A percentile compares a stretch with the other conserved stretches of the same genome.
These are phyloP conservation scores for Orbilia quercus DNA, from an alignment of 2,329 filamentous ascomycete genomes.

Conservation along the genomic window DNA sequence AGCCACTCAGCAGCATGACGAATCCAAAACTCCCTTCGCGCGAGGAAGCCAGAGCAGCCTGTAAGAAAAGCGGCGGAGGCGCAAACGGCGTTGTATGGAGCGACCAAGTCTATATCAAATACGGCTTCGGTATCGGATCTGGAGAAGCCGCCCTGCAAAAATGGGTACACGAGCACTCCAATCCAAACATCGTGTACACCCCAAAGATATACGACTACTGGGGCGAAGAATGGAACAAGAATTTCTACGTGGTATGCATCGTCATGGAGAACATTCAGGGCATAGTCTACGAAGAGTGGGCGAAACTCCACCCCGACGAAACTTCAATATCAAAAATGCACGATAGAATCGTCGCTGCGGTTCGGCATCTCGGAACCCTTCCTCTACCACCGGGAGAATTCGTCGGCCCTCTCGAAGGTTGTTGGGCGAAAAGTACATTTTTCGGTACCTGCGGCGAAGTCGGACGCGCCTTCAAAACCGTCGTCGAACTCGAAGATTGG, in stretches of 20 bases:
- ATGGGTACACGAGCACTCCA: conserved; percentile 2
- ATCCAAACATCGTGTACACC: not conserved
- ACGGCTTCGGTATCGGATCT: not conserved
- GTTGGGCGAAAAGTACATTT: too few relatives aligned
- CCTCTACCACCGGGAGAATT: not conserved
- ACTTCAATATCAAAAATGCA: not conserved
- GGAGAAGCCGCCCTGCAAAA: conserved; percentile 1
- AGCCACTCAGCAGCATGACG: not conserved
- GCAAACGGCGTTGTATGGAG: not conserved
- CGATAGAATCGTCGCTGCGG: not conserved
- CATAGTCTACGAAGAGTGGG: not conserved
- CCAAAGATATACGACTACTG: conserved; percentile 1
- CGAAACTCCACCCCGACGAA: not conserved
- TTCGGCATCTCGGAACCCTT: not conserved
- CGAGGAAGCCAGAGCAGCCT: not conserved
- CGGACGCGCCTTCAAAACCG: not conserved
- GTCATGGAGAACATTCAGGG: not conserved
- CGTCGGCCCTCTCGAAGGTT: conserved; percentile 1
- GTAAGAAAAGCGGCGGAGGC: not conserved
- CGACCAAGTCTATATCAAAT: conserved; percentile 7
- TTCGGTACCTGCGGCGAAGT: too few relatives aligned
- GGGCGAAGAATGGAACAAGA: not conserved
- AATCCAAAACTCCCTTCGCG: not conserved
- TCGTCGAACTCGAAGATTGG: not conserved
- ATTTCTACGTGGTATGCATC: not conserved